These are phyloP conservation scores for Ambrosia artemisiifolia DNA, from an alignment of 129 eudicot genomes.

Conservation along the genomic window DNA sequence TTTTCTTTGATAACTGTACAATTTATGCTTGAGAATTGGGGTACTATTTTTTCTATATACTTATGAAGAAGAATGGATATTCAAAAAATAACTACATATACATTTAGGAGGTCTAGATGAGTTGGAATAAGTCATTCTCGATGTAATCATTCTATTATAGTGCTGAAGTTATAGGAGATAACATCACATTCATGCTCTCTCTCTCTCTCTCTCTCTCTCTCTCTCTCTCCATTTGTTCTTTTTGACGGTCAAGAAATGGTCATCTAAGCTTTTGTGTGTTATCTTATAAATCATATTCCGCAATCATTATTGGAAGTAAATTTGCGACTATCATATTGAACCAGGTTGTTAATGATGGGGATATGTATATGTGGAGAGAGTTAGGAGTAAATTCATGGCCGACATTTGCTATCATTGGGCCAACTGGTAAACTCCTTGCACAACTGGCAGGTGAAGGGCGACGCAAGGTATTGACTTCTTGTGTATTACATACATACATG, in stretches of 20 bases:
- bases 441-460: slow-evolving; percentile 97
- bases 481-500: background rate
- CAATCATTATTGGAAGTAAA: background rate
- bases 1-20: background rate
- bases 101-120: background rate
- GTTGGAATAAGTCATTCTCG: background rate
- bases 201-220: background rate
- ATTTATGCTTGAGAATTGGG: background rate
- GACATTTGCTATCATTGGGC: slow-evolving; percentile 86
- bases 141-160: too few relatives aligned
- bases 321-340: slow-evolving; percentile 1
- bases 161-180: background rate
- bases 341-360: slow-evolving; percentile 99
- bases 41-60: background rate
- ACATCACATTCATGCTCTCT: background rate
- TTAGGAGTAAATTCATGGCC: slow-evolving; percentile 97
- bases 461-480: slow-evolving; percentile 60
- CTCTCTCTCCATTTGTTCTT: background rate
- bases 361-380: slow-evolving; percentile 92
- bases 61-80: background rate
- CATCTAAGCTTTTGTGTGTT: background rate
- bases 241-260: slow-evolving; percentile 2
- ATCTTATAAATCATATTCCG: background rate
- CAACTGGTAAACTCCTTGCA: slow-evolving; percentile 83
- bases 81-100: background rate